Evolutionary conservation across 345 rosid species (phyloP).

Genomic region (Gossypium anomalum): DNA sequence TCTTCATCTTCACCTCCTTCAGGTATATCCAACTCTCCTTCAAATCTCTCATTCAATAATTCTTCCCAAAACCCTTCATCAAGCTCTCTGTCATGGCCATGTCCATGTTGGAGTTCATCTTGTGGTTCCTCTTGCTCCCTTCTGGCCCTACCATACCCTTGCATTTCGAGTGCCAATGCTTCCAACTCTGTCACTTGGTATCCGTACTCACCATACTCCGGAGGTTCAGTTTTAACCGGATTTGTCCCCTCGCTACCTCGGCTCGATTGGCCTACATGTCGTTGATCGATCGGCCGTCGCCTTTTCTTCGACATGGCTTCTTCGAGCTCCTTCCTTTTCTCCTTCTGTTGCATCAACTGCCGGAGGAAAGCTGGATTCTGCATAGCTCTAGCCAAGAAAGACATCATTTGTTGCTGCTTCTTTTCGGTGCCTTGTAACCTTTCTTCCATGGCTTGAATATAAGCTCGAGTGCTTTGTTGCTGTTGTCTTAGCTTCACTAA

Average conservation of each 20-base stretch:
- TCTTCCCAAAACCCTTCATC: conserved; percentile 75
- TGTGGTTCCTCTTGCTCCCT: conserved; percentile 23
- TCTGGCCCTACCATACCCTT: conserved; percentile 47
- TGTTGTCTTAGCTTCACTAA: conserved; percentile 65
- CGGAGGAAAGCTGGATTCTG: conserved; percentile 60
- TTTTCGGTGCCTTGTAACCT: conserved; percentile 58
- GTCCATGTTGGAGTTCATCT: conserved; percentile 22
- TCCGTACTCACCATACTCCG: conserved; percentile 34
- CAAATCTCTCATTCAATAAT: conserved; percentile 41
- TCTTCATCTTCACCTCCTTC: conserved; percentile 43
- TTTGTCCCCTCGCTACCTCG: neutral
- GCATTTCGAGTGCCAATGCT: conserved; percentile 91
- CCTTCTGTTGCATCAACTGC: conserved; percentile 46
- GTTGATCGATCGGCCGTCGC: conserved; percentile 39
- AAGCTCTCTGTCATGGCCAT: conserved; percentile 32
- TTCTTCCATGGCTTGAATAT: conserved; percentile 61
- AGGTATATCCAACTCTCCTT: conserved; percentile 36
- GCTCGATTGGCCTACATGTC: conserved; percentile 21
- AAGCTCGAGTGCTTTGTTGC: conserved; percentile 56
- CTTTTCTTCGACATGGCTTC: conserved; percentile 48
- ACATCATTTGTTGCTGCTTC: conserved; percentile 89
- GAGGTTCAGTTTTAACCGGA: conserved; percentile 41
- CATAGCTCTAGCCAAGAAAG: conserved; percentile 65
- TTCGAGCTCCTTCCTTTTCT: conserved; percentile 48
- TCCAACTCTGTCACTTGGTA: conserved; percentile 69